phyloP scores from a whole-genome alignment of 306 rosid genomes.

The Cyamopsis tetragonoloba region DNA sequence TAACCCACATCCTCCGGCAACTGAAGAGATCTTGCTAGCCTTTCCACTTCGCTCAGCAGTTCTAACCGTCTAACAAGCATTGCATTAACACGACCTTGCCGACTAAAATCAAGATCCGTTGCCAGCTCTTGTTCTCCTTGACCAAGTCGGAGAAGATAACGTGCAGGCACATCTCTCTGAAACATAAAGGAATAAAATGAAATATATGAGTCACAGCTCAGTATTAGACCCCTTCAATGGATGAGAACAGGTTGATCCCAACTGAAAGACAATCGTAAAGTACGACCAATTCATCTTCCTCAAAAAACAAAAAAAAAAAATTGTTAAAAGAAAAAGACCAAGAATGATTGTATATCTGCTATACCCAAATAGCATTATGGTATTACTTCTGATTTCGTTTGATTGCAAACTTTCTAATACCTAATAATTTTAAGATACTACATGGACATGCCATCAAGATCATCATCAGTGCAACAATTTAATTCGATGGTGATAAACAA shows the following conservation, averaged over 20 bases:
- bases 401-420: not conserved
- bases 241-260: constrained; percentile 1
- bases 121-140: constrained; percentile 99
- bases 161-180: constrained; percentile 98
- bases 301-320: not conserved
- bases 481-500: not conserved
- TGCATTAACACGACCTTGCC: constrained; percentile 98
- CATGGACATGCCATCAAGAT: not conserved
- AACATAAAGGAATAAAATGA: constrained; percentile 18
- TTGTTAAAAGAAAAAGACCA: not conserved
- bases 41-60: constrained; percentile 87
- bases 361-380: not conserved
- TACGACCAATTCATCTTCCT: not conserved
- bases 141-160: constrained; percentile 99
- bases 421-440: not conserved
- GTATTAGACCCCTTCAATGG: not conserved
- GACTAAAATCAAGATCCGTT: constrained; percentile 95
- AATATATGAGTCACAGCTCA: not conserved
- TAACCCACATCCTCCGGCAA: constrained; percentile 98
- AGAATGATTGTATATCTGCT: not conserved
- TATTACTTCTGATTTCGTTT: not conserved
- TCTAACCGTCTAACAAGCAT: constrained; percentile 93
- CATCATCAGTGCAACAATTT: not conserved
- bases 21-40: constrained; percentile 92
- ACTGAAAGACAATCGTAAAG: not conserved